A percentile compares a stretch with the other conserved stretches of the same genome.
These are phyloP conservation scores for Scenedesmus sp. DNA, from an alignment of 163 green algal species.

Conservation along the genomic window DNA sequence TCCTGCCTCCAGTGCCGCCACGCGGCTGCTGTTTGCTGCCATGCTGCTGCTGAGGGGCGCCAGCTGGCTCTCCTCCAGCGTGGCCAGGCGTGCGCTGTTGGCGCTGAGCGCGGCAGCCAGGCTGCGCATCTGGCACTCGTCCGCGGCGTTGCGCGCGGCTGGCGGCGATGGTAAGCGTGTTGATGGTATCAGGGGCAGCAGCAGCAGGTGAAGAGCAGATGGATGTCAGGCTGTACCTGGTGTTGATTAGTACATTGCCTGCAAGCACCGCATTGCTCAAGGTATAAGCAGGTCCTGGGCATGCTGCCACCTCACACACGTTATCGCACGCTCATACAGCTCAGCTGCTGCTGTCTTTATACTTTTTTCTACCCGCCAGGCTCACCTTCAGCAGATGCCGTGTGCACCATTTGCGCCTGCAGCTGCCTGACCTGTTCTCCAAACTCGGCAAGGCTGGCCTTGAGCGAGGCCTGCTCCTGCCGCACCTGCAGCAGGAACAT, in stretches of 20 bases:
- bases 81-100: background rate
- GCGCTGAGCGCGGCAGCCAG: conserved; percentile 6
- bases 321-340: background rate
- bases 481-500: background rate
- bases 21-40: background rate
- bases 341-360: background rate
- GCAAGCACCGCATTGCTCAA: background rate
- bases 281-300: background rate
- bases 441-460: background rate
- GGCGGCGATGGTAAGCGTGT: background rate
- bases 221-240: background rate
- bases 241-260: too few species aligned
- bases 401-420: conserved; percentile 1
- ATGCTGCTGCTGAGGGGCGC: conserved; percentile 1
- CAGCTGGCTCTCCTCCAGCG: background rate
- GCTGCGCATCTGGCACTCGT: background rate
- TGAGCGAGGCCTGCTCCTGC: background rate
- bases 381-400: conserved; percentile 4
- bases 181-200: background rate
- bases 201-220: background rate
- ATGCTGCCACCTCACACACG: background rate
- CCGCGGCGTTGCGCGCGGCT: conserved; percentile 9
- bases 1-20: background rate
- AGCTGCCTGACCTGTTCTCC: conserved; percentile 23
- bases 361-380: background rate